These are phyloP conservation scores for Cymbidium sinense DNA, from an alignment of 106 monocot genomes.

Conservation along the genomic window DNA sequence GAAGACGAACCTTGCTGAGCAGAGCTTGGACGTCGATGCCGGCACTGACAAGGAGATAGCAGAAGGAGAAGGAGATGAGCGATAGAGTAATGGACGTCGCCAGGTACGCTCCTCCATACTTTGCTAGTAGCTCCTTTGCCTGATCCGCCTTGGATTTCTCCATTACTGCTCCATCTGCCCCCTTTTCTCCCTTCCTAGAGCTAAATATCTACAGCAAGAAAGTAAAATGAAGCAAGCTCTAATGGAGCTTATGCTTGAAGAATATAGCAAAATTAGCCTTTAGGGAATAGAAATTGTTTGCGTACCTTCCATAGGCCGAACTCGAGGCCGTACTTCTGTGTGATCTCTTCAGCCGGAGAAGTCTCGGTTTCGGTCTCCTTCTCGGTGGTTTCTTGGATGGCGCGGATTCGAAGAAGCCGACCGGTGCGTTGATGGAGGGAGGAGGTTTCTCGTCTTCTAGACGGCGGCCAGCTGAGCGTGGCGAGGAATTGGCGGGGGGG, in stretches of 20 bases:
- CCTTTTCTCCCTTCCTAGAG: slow-evolving; percentile 26
- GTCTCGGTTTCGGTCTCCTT: background rate
- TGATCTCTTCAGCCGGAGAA: slow-evolving; percentile 56
- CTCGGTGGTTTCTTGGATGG: slow-evolving; percentile 4
- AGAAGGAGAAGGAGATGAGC: slow-evolving; percentile 80
- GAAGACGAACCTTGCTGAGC: slow-evolving; percentile 48
- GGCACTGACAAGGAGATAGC: slow-evolving; percentile 71
- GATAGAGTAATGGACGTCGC: slow-evolving; percentile 92
- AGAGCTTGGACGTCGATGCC: slow-evolving; percentile 78
- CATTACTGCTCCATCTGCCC: slow-evolving; percentile 12
- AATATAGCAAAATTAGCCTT: background rate
- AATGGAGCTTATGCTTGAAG: background rate
- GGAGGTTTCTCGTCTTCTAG: background rate
- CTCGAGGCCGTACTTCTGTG: slow-evolving; percentile 83
- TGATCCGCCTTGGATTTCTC: slow-evolving; percentile 72
- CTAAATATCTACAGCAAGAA: slow-evolving; percentile 55
- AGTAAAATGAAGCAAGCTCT: background rate
- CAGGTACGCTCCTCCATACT: slow-evolving; percentile 92
- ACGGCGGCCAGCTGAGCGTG: background rate
- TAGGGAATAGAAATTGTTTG: background rate
- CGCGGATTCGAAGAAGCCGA: background rate
- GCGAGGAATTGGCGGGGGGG: background rate
- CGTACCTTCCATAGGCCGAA: slow-evolving; percentile 88
- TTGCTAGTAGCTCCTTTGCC: slow-evolving; percentile 83
- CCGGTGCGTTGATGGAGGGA: background rate